Base-by-base conservation (phyloP, 768 basidiomycete species). In the Lactarius evosmus region DNA sequence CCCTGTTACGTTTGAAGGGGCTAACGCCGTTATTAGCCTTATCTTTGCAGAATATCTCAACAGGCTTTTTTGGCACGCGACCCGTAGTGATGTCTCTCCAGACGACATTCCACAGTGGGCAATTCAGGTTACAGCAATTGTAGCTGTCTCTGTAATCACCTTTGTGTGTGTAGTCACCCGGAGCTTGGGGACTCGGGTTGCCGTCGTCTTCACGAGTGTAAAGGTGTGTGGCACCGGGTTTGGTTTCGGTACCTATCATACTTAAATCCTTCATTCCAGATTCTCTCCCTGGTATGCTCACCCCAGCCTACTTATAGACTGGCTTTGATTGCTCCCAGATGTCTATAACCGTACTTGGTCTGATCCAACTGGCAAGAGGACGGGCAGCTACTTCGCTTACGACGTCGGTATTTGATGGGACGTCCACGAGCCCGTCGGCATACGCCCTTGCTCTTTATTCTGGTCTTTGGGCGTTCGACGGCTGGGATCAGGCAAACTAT, bases 371-470 rank as follows among this genome's bases (percentile, higher is more conserved):
- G 16, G 82, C 77, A 4, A 78, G 90, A 66, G 91, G 92, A 19
- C 83, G 82, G 63, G 83, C 84, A 17, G 87, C 92, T 0, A 78
- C 80, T 17, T 88, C 90, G 4, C 79, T 96, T 52, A 80, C 76
- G 49, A 80, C 81, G 52, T 80, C 87, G n/a, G 72, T 89, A 32
- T 97, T 96, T 69, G 75, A 79, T 14, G 86, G 82, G 8, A 88
- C 92, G 19, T 90, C 87, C 61, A 81, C 75, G 19, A 91, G 91
- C 66, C 90, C 93, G 0, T 90, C 92, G 1, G 80, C 85, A 2
- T 98, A 93, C 76, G 92, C 95, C 7, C 78, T 98, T n/a, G 96
- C 95, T 0, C 78, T 98, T 7, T 99, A 97, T 74, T 96, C 94
- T 12, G 93, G 94, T 3, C 77, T 98, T 4, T 98, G 91, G 93